phyloP scores from a whole-genome alignment of 2,329 filamentous ascomycete species.

The Verticillium nubilum region DNA sequence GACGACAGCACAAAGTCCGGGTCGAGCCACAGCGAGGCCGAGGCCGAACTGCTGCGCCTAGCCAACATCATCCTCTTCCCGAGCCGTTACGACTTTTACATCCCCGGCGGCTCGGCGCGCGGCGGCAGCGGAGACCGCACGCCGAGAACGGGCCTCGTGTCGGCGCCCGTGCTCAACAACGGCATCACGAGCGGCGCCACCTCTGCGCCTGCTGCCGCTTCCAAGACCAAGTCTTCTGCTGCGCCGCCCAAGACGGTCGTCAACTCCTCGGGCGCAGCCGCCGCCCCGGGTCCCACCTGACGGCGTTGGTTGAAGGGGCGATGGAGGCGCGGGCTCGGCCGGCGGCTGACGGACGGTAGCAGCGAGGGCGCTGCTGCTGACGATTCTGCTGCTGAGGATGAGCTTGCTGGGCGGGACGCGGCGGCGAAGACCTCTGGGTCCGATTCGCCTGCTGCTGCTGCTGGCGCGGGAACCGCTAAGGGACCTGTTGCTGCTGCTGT shows the following conservation, averaged over 20 bases:
- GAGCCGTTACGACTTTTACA: conserved; percentile 14
- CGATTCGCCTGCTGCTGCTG: neutral
- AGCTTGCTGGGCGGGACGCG: neutral
- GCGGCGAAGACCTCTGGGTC: neutral
- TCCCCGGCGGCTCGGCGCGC: conserved; percentile 7
- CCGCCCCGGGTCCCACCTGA: conserved; percentile 9
- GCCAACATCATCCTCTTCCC: conserved; percentile 54
- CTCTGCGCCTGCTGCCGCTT: neutral
- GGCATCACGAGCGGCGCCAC: neutral
- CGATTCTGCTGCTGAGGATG: neutral
- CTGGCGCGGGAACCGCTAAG: neutral
- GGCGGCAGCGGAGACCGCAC: conserved; percentile 14
- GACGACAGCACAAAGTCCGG: conserved; percentile 17
- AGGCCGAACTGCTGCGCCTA: conserved; percentile 46
- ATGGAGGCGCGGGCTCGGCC: conserved; percentile 8
- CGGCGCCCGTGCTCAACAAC: conserved; percentile 2
- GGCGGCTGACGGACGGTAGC: conserved; percentile 1
- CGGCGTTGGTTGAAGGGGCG: conserved; percentile 16
- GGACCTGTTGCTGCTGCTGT: neutral
- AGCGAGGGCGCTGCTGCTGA: conserved; percentile 1
- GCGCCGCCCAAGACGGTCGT: conserved; percentile 1
- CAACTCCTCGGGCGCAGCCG: neutral
- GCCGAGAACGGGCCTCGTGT: conserved; percentile 3
- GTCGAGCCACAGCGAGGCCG: conserved; percentile 29
- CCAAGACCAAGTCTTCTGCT: neutral